These are phyloP conservation scores for Seminavis robusta DNA, from an alignment of 108 stramenopile species.

Conservation along the genomic window DNA sequence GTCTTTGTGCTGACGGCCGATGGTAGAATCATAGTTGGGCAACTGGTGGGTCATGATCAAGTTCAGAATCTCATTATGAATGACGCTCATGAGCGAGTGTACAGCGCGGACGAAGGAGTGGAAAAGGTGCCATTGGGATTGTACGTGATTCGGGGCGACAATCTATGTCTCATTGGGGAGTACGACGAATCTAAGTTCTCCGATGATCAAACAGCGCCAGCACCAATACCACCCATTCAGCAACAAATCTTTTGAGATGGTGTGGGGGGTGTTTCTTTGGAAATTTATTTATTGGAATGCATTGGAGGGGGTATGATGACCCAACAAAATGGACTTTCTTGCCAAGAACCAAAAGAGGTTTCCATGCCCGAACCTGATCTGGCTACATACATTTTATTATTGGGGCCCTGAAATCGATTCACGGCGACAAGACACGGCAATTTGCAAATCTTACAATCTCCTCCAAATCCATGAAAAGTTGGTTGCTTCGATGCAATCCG, in stretches of 20 bases:
- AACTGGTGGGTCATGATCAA: conserved; percentile 74
- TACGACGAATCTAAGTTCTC: conserved; percentile 19
- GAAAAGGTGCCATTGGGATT: conserved; percentile 77
- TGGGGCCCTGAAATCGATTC: not conserved
- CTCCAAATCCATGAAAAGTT: too few species aligned
- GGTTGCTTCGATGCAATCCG: too few species aligned
- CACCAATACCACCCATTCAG: conserved; percentile 35
- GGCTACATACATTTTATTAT: not conserved
- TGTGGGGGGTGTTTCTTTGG: not conserved
- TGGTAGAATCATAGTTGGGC: conserved; percentile 72
- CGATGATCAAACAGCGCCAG: conserved; percentile 10
- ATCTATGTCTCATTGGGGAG: conserved; percentile 66
- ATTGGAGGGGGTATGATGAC: not conserved
- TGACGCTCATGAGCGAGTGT: conserved; percentile 65
- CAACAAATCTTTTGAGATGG: conserved; percentile 26
- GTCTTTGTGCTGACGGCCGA: conserved; percentile 77
- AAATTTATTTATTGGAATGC: not conserved
- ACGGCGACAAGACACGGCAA: not conserved
- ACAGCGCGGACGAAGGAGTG: conserved; percentile 48
- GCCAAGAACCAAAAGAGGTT: not conserved
- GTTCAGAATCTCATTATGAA: conserved; percentile 81
- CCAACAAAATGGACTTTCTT: not conserved
- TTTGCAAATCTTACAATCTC: too few species aligned
- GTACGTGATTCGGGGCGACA: conserved; percentile 81
- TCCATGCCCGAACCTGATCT: not conserved